These are phyloP conservation scores for Clonostachys sp. DNA, from an alignment of 2,329 filamentous ascomycete genomes.

Conservation along the genomic window DNA sequence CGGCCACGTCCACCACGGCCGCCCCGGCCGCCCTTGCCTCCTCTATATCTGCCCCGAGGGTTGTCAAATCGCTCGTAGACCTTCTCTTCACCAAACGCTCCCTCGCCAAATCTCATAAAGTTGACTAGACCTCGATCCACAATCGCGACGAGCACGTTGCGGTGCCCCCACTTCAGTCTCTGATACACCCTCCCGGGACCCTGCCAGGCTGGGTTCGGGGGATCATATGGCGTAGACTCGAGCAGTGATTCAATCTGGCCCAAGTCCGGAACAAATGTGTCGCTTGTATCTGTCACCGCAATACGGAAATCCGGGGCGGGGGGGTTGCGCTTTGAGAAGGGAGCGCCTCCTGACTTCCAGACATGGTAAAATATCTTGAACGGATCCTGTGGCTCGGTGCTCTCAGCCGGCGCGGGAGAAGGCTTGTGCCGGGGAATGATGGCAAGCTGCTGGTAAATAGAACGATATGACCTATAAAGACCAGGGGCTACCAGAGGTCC, in stretches of 20 bases:
- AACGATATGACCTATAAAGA: constrained; percentile 60
- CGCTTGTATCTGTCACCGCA: constrained; percentile 73
- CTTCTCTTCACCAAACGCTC: constrained; percentile 71
- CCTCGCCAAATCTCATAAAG: constrained; percentile 77
- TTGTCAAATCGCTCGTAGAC: constrained; percentile 58
- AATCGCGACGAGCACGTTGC: constrained; percentile 80
- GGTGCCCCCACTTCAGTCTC: constrained; percentile 76
- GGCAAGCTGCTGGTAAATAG: constrained; percentile 73
- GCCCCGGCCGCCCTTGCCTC: constrained; percentile 29
- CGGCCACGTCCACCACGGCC: constrained; percentile 26
- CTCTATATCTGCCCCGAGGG: constrained; percentile 26
- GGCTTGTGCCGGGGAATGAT: constrained; percentile 70
- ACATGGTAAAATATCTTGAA: constrained; percentile 77
- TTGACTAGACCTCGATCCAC: constrained; percentile 89
- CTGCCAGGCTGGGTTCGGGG: constrained; percentile 35
- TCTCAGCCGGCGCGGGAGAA: background rate
- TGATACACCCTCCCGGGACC: constrained; percentile 58
- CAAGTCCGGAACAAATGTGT: constrained; percentile 67
- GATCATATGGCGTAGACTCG: constrained; percentile 66
- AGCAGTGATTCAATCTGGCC: constrained; percentile 68
- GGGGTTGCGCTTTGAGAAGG: constrained; percentile 76
- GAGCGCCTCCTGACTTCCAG: constrained; percentile 59
- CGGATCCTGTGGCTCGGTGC: constrained; percentile 34
- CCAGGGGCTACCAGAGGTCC: constrained; percentile 60
- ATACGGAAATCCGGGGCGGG: constrained; percentile 79